phyloP scores from a whole-genome alignment of 441 rosid species.

The Croton laevigatus region DNA sequence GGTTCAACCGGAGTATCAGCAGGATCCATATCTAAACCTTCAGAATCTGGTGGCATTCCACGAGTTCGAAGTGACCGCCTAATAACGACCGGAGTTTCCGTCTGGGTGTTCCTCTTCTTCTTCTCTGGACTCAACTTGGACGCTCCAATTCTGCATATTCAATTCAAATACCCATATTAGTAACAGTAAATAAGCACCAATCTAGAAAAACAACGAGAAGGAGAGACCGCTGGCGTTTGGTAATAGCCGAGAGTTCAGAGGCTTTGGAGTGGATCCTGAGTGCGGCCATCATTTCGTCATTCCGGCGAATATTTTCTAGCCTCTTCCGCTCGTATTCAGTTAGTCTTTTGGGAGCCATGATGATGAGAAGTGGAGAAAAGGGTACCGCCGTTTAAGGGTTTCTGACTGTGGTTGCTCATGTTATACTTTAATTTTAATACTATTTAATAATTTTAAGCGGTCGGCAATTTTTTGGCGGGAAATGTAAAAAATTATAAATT shows the following conservation, averaged over 20 bases:
- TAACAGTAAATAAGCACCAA: background rate
- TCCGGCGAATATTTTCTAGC: constrained; percentile 69
- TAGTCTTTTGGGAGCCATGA: constrained; percentile 56
- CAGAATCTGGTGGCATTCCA: constrained; percentile 64
- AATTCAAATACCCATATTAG: constrained; percentile 3
- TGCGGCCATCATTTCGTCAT: constrained; percentile 67
- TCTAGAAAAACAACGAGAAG: background rate
- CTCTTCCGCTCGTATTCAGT: constrained; percentile 77
- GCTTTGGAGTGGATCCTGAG: constrained; percentile 55
- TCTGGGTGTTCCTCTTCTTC: constrained; percentile 40
- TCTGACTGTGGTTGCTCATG: background rate
- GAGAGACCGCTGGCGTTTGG: constrained; percentile 53
- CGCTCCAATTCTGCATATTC: constrained; percentile 30
- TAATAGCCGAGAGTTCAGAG: constrained; percentile 48
- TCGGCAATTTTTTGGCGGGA: too few species aligned
- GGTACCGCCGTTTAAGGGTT: background rate
- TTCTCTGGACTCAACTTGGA: constrained; percentile 42
- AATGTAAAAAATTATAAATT: too few species aligned
- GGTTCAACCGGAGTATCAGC: constrained; percentile 16
- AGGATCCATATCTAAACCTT: constrained; percentile 35
- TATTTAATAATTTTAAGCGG: background rate
- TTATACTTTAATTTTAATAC: too few species aligned
- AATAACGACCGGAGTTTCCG: constrained; percentile 46
- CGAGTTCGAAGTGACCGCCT: constrained; percentile 63
- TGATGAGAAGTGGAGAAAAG: background rate